Base-by-base conservation (phyloP, 495 filamentous ascomycete genomes). In the Penicillium herquei region DNA sequence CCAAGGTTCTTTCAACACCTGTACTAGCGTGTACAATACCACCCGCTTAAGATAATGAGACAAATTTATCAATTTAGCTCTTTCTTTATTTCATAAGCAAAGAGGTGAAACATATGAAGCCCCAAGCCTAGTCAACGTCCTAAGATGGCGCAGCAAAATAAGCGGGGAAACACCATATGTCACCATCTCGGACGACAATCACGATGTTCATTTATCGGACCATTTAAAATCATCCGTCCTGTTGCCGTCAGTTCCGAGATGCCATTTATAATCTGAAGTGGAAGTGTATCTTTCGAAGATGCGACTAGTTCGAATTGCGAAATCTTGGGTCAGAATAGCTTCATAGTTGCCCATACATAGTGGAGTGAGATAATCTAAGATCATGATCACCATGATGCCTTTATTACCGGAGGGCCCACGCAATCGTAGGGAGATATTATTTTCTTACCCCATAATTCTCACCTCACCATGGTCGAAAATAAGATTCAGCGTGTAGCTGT, bases 401-500 rank as follows among this genome's bases (percentile, higher is more conserved):
- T 26, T 26, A 26, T 26, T 26, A 26, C 21, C 4, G 21, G 21
- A 26, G 21, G 21, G 21, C 21, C 21, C 21, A 26, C 21, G 21
- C 21, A 26, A 26, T 26, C 4, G 21, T 26, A 26, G 21, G 4
- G 4, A 26, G 12, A 41, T 30, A 8, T 39, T 30, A 8, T 39
- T 39, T 16, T 26, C 6, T 31, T 7, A 31, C 3, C 17, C 11
- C 14, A 41, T 26, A 10, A 4, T 10, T 37, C 18, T 8, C 21
- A 34, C 18, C 41, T 6, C 16, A 66, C 33, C 39, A 74, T 76
- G 70, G 58, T 42, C 14, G 63, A 62, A 7, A 39, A 16, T 0
- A 17, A 57, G 2, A 54, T 66, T 37, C 72, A 73, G 37, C 67
- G 66, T 30, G 82, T 88, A 1, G 87, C 85, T 10, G 79, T 90